Conservation (phyloP, 2,329 filamentous ascomycete genomes). For the Aspergillus arachidicola region DNA sequence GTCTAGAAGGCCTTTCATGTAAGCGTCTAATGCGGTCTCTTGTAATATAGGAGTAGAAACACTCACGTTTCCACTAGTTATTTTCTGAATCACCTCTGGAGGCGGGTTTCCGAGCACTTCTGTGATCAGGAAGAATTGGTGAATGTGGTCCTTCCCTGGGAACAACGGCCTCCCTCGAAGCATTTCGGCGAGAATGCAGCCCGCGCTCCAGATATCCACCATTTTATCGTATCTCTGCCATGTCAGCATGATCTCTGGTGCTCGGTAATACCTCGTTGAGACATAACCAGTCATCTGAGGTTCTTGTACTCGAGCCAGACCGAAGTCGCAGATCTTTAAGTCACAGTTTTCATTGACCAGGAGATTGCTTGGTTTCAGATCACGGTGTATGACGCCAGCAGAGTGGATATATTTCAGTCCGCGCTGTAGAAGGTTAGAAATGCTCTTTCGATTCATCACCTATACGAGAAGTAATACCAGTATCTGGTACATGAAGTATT, state of each 20-base stretch:
- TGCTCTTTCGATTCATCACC: conserved; percentile 4
- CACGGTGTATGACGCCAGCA: conserved; percentile 94
- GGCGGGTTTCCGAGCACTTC: conserved; percentile 93
- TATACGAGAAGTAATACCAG: conserved; percentile 60
- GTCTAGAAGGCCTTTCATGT: conserved; percentile 60
- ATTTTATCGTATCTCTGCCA: conserved; percentile 99
- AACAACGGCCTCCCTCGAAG: conserved; percentile 96
- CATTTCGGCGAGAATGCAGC: conserved; percentile 99
- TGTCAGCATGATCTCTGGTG: conserved; percentile 98
- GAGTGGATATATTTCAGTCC: conserved; percentile 99
- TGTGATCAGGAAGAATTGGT: conserved; percentile 99
- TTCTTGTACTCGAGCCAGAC: conserved; percentile 93
- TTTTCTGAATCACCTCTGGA: conserved; percentile 96
- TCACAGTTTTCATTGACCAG: conserved; percentile 99
- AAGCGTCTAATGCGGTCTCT: neutral
- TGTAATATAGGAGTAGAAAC: conserved; percentile 30
- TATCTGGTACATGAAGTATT: conserved; percentile 99
- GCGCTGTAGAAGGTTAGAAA: conserved; percentile 59
- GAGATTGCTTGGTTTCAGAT: conserved; percentile 98
- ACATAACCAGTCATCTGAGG: conserved; percentile 99
- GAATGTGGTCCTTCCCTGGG: conserved; percentile 97
- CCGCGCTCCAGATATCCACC: conserved; percentile 99
- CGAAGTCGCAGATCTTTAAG: conserved; percentile 99
- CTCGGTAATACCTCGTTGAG: conserved; percentile 96
- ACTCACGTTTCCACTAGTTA: conserved; percentile 90